Evolutionary conservation across 2,329 filamentous ascomycete genomes (phyloP).

Genomic region (Talaromyces marneffei): DNA sequence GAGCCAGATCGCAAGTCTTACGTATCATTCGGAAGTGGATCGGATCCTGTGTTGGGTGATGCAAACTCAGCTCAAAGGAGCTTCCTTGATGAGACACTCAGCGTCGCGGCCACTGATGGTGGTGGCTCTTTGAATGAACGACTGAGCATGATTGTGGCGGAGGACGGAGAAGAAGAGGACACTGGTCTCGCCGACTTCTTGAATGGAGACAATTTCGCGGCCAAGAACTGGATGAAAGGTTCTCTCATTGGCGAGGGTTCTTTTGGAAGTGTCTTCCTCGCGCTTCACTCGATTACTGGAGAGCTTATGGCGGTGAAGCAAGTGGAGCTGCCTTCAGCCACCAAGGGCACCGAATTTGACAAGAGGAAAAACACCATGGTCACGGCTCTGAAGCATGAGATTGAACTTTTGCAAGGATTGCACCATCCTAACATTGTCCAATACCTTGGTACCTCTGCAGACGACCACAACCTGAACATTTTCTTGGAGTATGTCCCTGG

Average conservation of each 20-base stretch:
- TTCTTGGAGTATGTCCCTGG: slow-evolving; percentile 98
- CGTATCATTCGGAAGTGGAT: slow-evolving; percentile 60
- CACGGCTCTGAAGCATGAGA: slow-evolving; percentile 92
- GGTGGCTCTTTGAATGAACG: slow-evolving; percentile 71
- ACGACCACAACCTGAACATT: slow-evolving; percentile 91
- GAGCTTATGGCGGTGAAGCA: slow-evolving; percentile 98
- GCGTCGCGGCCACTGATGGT: slow-evolving; percentile 55
- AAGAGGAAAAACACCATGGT: slow-evolving; percentile 97
- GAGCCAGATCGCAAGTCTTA: slow-evolving; percentile 93
- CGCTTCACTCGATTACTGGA: slow-evolving; percentile 89
- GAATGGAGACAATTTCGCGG: slow-evolving; percentile 87
- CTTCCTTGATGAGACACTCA: slow-evolving; percentile 79
- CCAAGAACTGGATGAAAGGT: slow-evolving; percentile 99
- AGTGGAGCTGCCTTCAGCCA: slow-evolving; percentile 80
- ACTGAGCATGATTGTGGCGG: slow-evolving; percentile 76
- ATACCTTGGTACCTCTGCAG: slow-evolving; percentile 91
- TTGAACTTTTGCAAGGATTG: slow-evolving; percentile 84
- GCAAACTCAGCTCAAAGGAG: slow-evolving; percentile 70
- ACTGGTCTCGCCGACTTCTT: slow-evolving; percentile 87
- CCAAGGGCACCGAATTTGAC: slow-evolving; percentile 72
- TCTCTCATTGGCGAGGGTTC: slow-evolving; percentile 94
- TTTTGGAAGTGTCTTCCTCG: slow-evolving; percentile 92
- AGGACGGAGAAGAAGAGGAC: slow-evolving; percentile 87
- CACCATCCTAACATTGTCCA: slow-evolving; percentile 97
- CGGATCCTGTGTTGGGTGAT: slow-evolving; percentile 65